Conservation (phyloP, 306 rosid species). For the Casuarina glauca region DNA sequence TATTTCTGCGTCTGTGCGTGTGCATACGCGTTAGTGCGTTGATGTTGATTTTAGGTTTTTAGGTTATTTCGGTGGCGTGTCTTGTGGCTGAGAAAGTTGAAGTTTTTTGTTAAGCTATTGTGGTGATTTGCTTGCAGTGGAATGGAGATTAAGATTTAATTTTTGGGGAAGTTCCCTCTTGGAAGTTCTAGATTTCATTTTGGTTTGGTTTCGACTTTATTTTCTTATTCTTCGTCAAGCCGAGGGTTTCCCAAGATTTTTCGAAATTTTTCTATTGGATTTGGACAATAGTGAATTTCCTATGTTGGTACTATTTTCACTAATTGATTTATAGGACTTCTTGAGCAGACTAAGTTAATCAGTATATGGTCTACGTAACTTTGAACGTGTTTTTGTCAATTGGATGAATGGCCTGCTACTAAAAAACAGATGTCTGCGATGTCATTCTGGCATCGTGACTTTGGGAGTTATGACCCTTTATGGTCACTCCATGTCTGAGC, state of each 20-base stretch:
- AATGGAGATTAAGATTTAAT: not conserved
- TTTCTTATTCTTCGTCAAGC: not conserved
- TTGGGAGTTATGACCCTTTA: not conserved
- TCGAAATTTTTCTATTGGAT: too few species aligned
- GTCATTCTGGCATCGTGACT: too few species aligned
- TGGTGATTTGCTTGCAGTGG: not conserved
- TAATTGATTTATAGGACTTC: not conserved
- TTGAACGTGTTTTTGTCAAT: not conserved
- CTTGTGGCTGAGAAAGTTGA: not conserved
- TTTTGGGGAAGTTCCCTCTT: not conserved
- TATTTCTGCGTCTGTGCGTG: too few species aligned
- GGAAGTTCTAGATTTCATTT: not conserved
- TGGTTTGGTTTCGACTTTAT: not conserved
- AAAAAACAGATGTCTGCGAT: too few species aligned
- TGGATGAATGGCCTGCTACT: too few species aligned
- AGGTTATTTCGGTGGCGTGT: not conserved
- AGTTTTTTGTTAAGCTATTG: not conserved
- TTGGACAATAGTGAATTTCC: not conserved
- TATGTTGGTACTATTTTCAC: not conserved
- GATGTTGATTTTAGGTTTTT: not conserved
- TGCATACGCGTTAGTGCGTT: not conserved
- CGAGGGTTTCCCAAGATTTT: not conserved
- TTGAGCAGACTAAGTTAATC: not conserved
- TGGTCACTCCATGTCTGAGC: not conserved
- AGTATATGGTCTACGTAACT: not conserved